Evolutionary conservation across 106 monocot species (phyloP), one percentile per base, ranked within the genome.

Genomic region (Narthecium ossifragum): DNA sequence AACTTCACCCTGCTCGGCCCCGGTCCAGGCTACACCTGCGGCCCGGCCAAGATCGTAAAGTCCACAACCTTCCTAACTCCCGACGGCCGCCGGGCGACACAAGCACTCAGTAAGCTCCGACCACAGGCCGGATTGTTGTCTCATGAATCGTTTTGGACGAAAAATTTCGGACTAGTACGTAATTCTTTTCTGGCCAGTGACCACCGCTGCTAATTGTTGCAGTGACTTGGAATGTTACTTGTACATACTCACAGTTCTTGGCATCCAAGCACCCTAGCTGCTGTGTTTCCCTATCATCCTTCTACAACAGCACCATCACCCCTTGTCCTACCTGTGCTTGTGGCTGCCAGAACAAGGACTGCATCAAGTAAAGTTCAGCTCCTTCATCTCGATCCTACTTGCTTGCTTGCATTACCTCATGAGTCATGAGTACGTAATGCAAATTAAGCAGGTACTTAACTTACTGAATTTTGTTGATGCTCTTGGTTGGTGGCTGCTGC

Each of bases 151-250:
- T n/a, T n/a, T n/a, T n/a, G n/a, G n/a, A n/a, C n/a, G n/a, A n/a
- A n/a, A n/a, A n/a, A n/a, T n/a, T n/a, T n/a, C n/a, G n/a, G n/a
- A n/a, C n/a, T n/a, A n/a, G n/a, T n/a, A n/a, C n/a, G n/a, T n/a
- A n/a, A n/a, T n/a, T n/a, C n/a, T n/a, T n/a, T n/a, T n/a, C n/a
- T n/a, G n/a, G n/a, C n/a, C n/a, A n/a, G n/a, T n/a, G n/a, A n/a
- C n/a, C n/a, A n/a, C n/a, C n/a, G n/a, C n/a, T n/a, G n/a, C n/a
- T n/a, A n/a, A n/a, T 43, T 13, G 12, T 43, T 79, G 66, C 74
- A 82, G 81, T 87, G 87, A 87, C 87, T 10, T 87, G 87, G 87
- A 82, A 87, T 40, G 72, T 87, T 2, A 87, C 87, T 6, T 87
- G 87, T 54, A 87, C 82, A 18, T 87, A 82, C 51, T 82, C 81